These are phyloP conservation scores for Phytophthora podocarpi DNA, from an alignment of 352 stramenopile species.

Conservation along the genomic window DNA sequence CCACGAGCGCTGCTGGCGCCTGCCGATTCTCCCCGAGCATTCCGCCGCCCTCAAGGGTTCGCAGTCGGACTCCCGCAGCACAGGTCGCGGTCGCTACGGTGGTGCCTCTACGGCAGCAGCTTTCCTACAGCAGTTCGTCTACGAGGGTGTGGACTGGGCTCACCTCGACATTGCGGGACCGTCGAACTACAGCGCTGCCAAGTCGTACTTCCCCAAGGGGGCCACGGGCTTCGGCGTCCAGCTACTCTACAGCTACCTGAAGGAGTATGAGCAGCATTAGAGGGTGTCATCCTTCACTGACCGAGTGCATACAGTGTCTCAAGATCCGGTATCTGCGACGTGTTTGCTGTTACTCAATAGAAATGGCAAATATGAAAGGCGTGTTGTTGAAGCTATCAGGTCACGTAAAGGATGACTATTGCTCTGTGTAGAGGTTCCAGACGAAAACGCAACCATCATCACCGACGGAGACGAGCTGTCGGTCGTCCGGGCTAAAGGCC, in stretches of 20 bases:
- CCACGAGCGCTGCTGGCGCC: constrained; percentile 88
- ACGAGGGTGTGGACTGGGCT: constrained; percentile 86
- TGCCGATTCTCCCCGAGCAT: constrained; percentile 90
- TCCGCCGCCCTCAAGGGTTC: constrained; percentile 78
- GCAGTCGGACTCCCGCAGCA: constrained; percentile 85
- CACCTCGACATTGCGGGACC: constrained; percentile 91
- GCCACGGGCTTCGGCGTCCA: constrained; percentile 90
- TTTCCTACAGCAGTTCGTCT: constrained; percentile 90
- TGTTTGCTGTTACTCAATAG: constrained; percentile 29
- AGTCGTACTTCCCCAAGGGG: constrained; percentile 87
- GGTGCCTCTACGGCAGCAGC: constrained; percentile 86
- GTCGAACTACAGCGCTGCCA: constrained; percentile 79
- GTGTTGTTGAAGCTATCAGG: constrained; percentile 19
- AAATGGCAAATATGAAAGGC: constrained; percentile 28
- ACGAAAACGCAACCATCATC: constrained; percentile 93
- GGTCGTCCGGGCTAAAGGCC: constrained; percentile 90
- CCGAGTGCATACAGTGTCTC: neutral
- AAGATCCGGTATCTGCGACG: neutral
- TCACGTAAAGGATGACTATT: constrained; percentile 9
- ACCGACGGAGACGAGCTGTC: constrained; percentile 91
- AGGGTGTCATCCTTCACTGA: too few relatives aligned
- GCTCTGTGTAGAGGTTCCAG: constrained; percentile 90
- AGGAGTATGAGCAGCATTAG: constrained; percentile 67
- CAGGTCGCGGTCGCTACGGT: constrained; percentile 74
- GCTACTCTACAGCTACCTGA: constrained; percentile 85